phyloP scores from a whole-genome alignment of 805 yeast genomes.

The Saccharomycopsis capsularis region DNA sequence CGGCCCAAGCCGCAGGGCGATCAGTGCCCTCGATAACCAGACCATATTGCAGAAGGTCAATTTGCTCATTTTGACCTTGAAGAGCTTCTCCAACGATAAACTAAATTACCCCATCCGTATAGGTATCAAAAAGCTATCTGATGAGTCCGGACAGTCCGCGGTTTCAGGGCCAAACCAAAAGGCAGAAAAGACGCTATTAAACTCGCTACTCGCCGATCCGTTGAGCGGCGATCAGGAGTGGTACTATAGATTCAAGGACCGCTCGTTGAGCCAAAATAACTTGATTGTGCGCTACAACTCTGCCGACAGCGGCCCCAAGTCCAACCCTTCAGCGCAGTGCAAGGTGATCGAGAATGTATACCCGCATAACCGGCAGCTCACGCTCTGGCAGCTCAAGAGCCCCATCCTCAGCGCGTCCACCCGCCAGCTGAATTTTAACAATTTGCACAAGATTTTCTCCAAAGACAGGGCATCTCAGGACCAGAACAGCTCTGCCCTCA shows the following conservation, averaged over 20 bases:
- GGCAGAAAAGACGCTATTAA: neutral
- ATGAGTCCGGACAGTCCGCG: neutral
- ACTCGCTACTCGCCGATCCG: slow-evolving; percentile 19
- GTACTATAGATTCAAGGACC: slow-evolving; percentile 12
- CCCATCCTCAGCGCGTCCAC: slow-evolving; percentile 11
- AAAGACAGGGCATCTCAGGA: neutral
- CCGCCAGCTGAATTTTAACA: slow-evolving; percentile 14
- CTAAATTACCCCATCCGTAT: slow-evolving; percentile 15
- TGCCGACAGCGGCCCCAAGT: neutral
- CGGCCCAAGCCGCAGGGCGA: too few relatives aligned
- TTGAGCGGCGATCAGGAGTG: slow-evolving; percentile 19
- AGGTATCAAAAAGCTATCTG: slow-evolving; percentile 11
- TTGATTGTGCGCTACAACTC: slow-evolving; percentile 4
- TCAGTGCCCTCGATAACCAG: too few relatives aligned
- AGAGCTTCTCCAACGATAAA: neutral
- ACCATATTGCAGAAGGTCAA: slow-evolving; percentile 6
- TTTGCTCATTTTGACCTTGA: slow-evolving; percentile 3
- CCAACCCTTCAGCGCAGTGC: neutral
- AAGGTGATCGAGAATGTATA: slow-evolving; percentile 5
- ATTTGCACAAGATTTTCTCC: slow-evolving; percentile 9
- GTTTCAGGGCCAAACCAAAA: too few relatives aligned
- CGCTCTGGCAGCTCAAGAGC: slow-evolving; percentile 18
- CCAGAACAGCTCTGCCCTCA: neutral
- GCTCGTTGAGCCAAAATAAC: slow-evolving; percentile 4
- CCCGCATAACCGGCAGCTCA: slow-evolving; percentile 10